Conservation (phyloP, 2,329 filamentous ascomycete species). For the Paraphaeosphaeria sporulosa region DNA sequence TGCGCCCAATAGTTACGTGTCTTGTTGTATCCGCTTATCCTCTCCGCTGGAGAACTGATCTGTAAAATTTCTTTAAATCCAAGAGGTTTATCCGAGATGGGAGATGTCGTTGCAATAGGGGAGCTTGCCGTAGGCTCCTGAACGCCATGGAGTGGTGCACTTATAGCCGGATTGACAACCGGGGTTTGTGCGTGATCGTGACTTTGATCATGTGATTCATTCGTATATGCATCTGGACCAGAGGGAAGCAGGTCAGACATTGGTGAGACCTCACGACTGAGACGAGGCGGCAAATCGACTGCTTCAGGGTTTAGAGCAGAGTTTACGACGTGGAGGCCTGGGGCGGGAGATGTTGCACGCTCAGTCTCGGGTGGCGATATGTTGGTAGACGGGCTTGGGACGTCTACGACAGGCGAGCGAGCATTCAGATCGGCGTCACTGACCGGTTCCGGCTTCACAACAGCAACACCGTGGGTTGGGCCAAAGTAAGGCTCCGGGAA, state of each 20-base stretch:
- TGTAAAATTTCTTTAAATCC: constrained; percentile 79
- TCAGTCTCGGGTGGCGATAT: constrained; percentile 20
- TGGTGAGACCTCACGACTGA: constrained; percentile 32
- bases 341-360: constrained; percentile 31
- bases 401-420: constrained; percentile 24
- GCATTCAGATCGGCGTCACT: constrained; percentile 24
- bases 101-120: constrained; percentile 30
- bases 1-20: constrained; percentile 74
- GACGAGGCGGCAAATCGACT: constrained; percentile 47
- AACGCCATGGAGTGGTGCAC: constrained; percentile 1
- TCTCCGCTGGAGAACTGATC: constrained; percentile 69
- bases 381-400: constrained; percentile 24
- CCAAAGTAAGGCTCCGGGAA: constrained; percentile 37
- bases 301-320: constrained; percentile 46
- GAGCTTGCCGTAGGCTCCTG: constrained; percentile 30
- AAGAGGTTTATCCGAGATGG: constrained; percentile 51
- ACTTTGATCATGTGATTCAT: not conserved
- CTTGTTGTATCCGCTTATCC: constrained; percentile 76
- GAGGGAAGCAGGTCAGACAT: constrained; percentile 14
- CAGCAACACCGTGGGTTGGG: constrained; percentile 33
- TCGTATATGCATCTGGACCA: constrained; percentile 14
- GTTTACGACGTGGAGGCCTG: constrained; percentile 55
- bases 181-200: constrained; percentile 25
- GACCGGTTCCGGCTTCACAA: constrained; percentile 32
- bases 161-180: constrained; percentile 15